Evolutionary conservation across 1,139 yeast species (phyloP).

Genomic region (Hyphopichia pseudoburtonii): DNA sequence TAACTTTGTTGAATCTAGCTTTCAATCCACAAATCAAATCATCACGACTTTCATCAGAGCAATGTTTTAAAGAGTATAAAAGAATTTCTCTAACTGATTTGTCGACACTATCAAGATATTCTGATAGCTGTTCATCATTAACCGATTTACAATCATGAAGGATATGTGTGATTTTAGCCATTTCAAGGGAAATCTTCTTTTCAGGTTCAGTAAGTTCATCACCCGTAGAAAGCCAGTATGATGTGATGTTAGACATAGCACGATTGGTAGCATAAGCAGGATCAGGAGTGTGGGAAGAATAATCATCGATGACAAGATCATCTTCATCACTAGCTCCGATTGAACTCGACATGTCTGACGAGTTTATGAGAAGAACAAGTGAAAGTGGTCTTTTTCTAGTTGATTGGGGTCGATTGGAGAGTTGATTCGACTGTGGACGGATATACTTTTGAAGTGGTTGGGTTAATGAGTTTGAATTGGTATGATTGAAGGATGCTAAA

Average conservation of each 20-base stretch:
- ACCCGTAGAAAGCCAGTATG: neutral
- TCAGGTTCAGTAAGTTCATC: neutral
- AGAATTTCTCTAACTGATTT: neutral
- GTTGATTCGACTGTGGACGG: no score
- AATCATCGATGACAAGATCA: no score
- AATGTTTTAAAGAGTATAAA: neutral
- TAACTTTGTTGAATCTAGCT: slow-evolving; percentile 1
- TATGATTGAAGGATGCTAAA: no score
- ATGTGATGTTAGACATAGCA: neutral
- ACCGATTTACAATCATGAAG: neutral
- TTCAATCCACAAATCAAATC: neutral
- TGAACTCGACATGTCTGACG: no score
- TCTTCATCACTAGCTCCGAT: no score
- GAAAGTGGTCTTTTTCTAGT: no score
- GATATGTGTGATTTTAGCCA: neutral
- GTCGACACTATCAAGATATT: neutral
- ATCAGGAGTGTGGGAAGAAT: no score
- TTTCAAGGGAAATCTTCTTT: neutral
- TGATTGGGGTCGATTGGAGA: no score
- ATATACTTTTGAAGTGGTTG: no score
- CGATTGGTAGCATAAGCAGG: neutral
- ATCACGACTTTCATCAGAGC: neutral
- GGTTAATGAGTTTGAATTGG: no score
- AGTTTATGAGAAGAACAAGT: no score
- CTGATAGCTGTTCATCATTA: neutral